Conservation (phyloP, 371 early-diverging fungal species). For the Dinochytrium kinnereticum region DNA sequence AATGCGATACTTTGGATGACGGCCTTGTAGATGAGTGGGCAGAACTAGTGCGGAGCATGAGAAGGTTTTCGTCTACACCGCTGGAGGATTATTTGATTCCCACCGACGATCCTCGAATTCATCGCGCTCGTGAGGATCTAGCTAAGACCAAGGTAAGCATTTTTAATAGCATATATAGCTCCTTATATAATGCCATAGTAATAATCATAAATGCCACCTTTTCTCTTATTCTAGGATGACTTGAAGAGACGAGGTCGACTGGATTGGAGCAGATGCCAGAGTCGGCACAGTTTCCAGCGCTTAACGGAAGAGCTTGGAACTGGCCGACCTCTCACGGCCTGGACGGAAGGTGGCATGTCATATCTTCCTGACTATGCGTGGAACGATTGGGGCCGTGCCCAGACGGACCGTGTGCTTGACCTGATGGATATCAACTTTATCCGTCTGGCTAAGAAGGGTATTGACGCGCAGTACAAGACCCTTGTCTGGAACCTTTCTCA, state of each 20-base stretch:
- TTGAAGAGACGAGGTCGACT: conserved; percentile 22
- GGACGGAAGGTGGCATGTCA: conserved; percentile 47
- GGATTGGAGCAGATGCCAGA: conserved; percentile 48
- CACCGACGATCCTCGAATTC: conserved; percentile 48
- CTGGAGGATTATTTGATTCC: conserved; percentile 46
- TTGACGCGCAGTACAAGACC: conserved; percentile 46
- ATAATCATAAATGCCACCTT: neutral
- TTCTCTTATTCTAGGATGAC: neutral
- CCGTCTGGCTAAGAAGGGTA: conserved; percentile 33
- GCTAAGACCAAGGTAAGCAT: conserved; percentile 28
- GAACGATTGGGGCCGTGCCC: conserved; percentile 47
- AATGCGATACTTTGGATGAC: neutral
- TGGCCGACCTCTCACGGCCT: conserved; percentile 45
- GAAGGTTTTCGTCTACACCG: conserved; percentile 34
- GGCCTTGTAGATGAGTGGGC: conserved; percentile 37
- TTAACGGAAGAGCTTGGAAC: conserved; percentile 41
- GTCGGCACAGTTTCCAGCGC: conserved; percentile 39
- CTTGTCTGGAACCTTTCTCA: conserved; percentile 49
- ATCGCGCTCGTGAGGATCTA: conserved; percentile 35
- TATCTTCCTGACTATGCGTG: conserved; percentile 44
- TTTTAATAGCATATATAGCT: too few relatives aligned
- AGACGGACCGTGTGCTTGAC: conserved; percentile 48
- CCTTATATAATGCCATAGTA: neutral
- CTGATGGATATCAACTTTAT: conserved; percentile 46
- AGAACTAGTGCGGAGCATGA: conserved; percentile 27